Evolutionary conservation across 176 grass and related monocot species (phyloP), one percentile per base, ranked within the genome.

Genomic region (Tillandsia leiboldiana): DNA sequence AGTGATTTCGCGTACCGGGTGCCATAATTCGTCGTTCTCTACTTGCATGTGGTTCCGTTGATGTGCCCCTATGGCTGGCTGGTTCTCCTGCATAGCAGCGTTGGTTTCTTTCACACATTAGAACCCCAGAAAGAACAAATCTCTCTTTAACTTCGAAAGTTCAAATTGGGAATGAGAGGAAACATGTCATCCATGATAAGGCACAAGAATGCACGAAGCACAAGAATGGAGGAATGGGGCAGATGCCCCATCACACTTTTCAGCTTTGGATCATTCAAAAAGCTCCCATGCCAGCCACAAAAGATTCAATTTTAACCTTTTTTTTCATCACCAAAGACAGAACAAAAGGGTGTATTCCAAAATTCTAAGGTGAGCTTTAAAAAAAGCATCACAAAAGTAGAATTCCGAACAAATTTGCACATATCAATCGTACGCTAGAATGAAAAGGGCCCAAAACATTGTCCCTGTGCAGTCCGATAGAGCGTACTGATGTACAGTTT

Each of bases 391-490:
- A 18, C 18, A 69, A 81, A 80, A 20, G 29, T 49, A 42, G 3
- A 66, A 53, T 13, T n/a, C 63, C 26, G 12, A 59, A 7, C 9
- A 69, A 27, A 57, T 68, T 11, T 13, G 13, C 5, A 18, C 68
- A 68, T 84, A 96, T 88, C 92, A 96, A 84, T 96, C 92, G 26
- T 96, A 88, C 8, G 88, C 92, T 24, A 96, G 83, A 80, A 96
- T 88, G 78, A 96, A 96, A 62, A 91, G 78, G 56, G 88, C 92
- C 92, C 92, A 96, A 79, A 96, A 96, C 92, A 96, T 89, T 78
- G 92, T 96, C 92, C 92, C 79, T 91, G 92, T n/a, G 92, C 88
- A 70, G 82, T 78, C 88, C 92, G 91, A 81, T 96, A 96, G 72
- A 96, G 88, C 48, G 87, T 33, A 33, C 6, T 33, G 29, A 33